Percentiles rank a stretch among this genome's conserved stretches.
These are phyloP conservation scores for Arabidopsis lyrata DNA, from an alignment of 441 rosid genomes.

Conservation along the genomic window DNA sequence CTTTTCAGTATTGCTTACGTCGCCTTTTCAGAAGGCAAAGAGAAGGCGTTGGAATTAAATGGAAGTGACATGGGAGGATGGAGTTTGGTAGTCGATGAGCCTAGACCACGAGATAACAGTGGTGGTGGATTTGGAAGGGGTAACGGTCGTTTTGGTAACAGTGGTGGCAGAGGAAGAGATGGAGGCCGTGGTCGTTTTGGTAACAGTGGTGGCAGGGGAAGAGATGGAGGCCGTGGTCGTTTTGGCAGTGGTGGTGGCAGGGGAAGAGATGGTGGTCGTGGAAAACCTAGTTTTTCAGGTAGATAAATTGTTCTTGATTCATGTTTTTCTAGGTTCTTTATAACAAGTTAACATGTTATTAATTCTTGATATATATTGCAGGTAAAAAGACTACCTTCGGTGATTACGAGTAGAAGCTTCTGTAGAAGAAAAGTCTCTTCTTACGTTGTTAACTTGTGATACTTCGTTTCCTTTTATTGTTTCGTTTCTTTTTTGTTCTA, in stretches of 20 bases:
- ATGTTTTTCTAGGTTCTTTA: neutral
- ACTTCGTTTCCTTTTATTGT: neutral
- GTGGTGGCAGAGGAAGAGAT: constrained; percentile 47
- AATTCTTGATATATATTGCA: constrained; percentile 32
- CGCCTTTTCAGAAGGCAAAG: constrained; percentile 53
- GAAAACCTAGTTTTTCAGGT: constrained; percentile 53
- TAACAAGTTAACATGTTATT: neutral
- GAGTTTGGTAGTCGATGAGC: constrained; percentile 68
- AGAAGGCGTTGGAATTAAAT: constrained; percentile 66
- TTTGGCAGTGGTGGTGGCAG: constrained; percentile 27
- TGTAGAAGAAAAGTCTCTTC: constrained; percentile 23
- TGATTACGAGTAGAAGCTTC: constrained; percentile 49
- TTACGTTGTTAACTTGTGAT: constrained; percentile 22
- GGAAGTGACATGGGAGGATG: constrained; percentile 64
- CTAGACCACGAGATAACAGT: constrained; percentile 60
- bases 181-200: constrained; percentile 36
- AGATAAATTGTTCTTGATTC: constrained; percentile 33
- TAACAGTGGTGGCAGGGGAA: constrained; percentile 17
- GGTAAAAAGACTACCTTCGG: constrained; percentile 77
- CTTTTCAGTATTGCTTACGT: constrained; percentile 72
- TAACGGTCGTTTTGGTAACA: neutral
- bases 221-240: constrained; percentile 43
- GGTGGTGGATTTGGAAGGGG: constrained; percentile 32
- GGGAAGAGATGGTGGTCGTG: constrained; percentile 54
- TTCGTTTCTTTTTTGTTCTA: constrained; percentile 25